phyloP scores from a whole-genome alignment of 2,329 filamentous ascomycete species.

The Aspergillus piperis region DNA sequence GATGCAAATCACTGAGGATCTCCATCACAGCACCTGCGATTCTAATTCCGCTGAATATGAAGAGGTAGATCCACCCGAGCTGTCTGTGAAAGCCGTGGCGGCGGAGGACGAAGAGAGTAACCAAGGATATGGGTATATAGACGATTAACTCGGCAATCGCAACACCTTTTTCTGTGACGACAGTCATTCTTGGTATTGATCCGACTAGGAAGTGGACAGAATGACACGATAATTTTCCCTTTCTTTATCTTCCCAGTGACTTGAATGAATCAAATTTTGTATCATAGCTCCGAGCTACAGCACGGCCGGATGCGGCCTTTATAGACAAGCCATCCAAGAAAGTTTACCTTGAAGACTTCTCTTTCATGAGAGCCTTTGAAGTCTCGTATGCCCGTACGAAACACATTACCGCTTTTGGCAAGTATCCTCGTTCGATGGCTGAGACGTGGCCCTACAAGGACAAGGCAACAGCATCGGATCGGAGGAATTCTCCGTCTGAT shows the following conservation, averaged over 20 bases:
- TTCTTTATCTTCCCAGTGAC: neutral
- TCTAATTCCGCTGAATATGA: neutral
- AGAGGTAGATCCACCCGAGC: slow-evolving; percentile 8
- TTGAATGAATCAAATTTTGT: too few relatives aligned
- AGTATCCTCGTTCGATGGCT: neutral
- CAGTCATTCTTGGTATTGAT: neutral
- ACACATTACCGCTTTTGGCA: neutral
- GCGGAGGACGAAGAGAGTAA: neutral
- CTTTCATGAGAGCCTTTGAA: neutral
- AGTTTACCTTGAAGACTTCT: neutral
- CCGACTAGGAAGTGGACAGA: neutral
- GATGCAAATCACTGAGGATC: slow-evolving; percentile 2
- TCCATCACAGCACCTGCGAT: neutral
- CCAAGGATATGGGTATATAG: neutral
- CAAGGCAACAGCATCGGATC: too few relatives aligned
- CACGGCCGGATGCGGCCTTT: neutral
- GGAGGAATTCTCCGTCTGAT: too few relatives aligned
- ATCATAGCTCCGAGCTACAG: neutral
- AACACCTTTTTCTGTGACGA: neutral
- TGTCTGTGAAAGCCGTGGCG: slow-evolving; percentile 7
- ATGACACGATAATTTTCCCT: neutral
- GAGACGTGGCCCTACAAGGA: too few relatives aligned
- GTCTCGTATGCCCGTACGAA: neutral
- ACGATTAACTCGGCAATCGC: slow-evolving; percentile 8
- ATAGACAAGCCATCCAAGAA: neutral